Evolutionary conservation across 306 rosid genomes (phyloP).

Genomic region (Clitoria ternatea): DNA sequence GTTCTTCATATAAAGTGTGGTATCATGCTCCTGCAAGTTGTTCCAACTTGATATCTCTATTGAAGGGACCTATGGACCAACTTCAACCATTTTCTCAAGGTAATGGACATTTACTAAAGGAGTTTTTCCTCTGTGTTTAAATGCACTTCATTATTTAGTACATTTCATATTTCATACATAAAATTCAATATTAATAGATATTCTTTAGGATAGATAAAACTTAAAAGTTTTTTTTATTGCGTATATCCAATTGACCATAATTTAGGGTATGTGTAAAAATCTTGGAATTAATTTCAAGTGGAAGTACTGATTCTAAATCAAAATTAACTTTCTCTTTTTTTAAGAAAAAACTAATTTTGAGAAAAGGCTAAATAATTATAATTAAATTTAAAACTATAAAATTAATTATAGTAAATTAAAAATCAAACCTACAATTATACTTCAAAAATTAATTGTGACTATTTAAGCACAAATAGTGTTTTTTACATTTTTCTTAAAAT

Average conservation of each 20-base stretch:
- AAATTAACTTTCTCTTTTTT: too few species aligned
- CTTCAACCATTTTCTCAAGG: conserved; percentile 21
- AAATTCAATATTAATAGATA: neutral
- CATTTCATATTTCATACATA: neutral
- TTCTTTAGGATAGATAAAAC: neutral
- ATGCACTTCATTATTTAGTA: neutral
- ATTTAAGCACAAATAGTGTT: neutral
- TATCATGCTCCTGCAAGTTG: conserved; percentile 17
- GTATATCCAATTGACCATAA: conserved; percentile 54
- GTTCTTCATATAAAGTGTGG: conserved; percentile 17
- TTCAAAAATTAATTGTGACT: neutral
- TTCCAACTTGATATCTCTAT: conserved; percentile 37
- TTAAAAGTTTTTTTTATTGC: conserved; percentile 13
- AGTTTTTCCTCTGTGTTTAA: neutral
- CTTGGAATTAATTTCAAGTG: too few species aligned
- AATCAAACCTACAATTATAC: neutral
- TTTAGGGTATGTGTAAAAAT: neutral
- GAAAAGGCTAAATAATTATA: neutral
- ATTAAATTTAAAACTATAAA: neutral
- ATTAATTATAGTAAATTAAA: neutral
- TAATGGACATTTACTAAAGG: neutral
- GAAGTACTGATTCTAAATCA: too few species aligned
- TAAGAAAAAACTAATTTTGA: too few species aligned
- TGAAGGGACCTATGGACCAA: conserved; percentile 61
- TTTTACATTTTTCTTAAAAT: too few species aligned